Evolutionary conservation across 1,139 yeast species (phyloP), one percentile per base, ranked within the genome.

Genomic region (Schizosaccharomyces versatilis): DNA sequence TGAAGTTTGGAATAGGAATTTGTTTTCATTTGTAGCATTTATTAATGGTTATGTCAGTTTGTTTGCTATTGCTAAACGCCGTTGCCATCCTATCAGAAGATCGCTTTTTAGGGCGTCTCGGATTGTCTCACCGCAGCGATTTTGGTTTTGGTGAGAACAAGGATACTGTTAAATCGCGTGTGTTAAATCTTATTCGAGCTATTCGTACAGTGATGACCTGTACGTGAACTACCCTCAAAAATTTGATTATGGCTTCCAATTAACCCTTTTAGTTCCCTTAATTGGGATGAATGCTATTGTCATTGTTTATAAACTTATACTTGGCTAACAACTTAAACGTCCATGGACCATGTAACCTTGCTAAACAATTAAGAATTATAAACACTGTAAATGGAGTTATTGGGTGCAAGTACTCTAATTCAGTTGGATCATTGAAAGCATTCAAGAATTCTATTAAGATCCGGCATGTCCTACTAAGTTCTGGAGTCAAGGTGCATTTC

Each of bases 31-130:
- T 24, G 32, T 24, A 24, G 32, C 32, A 24, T 24, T 5, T 24
- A 5, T 24, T 24, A 24, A 24, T 24, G 32, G 5, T 24, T 24
- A 3, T 51, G 17, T 38, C 39, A 62, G 63, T 62, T 40, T 54
- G 75, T n/a, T 67, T 84, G 42, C 71, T 84, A 57, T 68, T 81
- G 57, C 75, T 83, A 55, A 84, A 84, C 65, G 78, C 90, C 0
- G 75, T 84, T 38, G 94, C 94, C 0, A 81, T 84, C 49, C 71
- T 84, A 53, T 81, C 83, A 62, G 94, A 84, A 63, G 94, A 84
- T 65, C 71, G 95, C 58, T 84, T 84, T 64, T 71, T 84, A 56
- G 80, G 81, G 60, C 70, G 94, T 66, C 78, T 75, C 54, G 79
- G 79, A 14, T 70, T 77, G 65, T 74, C 75, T n/a, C 66, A 73